Conservation (phyloP, 2,329 filamentous ascomycete genomes). For the Cordyceps militaris region DNA sequence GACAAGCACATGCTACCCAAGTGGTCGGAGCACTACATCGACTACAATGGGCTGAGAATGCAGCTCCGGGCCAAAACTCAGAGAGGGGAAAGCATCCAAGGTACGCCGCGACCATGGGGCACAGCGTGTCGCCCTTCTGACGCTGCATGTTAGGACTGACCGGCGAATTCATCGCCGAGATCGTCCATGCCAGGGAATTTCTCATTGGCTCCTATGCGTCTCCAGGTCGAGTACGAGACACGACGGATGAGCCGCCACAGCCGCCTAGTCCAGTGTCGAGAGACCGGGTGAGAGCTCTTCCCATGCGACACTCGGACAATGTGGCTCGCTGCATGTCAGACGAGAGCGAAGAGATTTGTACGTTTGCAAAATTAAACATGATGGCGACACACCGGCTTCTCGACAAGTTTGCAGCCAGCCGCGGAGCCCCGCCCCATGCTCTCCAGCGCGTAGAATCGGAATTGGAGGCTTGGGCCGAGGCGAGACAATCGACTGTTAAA, state of each 20-base stretch:
- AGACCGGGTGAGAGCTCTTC: neutral
- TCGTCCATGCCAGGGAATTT: neutral
- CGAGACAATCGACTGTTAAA: neutral
- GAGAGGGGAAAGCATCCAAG: neutral
- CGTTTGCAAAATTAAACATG: neutral
- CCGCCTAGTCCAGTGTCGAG: no score
- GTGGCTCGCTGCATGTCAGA: neutral
- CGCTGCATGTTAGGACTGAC: neutral
- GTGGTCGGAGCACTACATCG: slow-evolving; percentile 23
- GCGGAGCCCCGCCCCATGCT: neutral
- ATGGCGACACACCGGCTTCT: neutral
- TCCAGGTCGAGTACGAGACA: neutral
- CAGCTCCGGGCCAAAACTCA: neutral
- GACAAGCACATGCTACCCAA: slow-evolving; percentile 21
- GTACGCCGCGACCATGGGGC: neutral
- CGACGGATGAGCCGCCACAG: neutral
- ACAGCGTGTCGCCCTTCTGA: neutral
- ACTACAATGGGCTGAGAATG: slow-evolving; percentile 22
- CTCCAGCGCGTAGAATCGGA: neutral
- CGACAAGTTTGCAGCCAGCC: neutral
- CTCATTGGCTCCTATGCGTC: no score
- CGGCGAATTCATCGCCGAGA: neutral
- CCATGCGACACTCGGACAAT: no score
- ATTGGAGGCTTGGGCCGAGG: neutral
- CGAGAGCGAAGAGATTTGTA: neutral